These are phyloP conservation scores for Arxiozyma slooffiae DNA, from an alignment of 1,139 yeast genomes.

Conservation along the genomic window DNA sequence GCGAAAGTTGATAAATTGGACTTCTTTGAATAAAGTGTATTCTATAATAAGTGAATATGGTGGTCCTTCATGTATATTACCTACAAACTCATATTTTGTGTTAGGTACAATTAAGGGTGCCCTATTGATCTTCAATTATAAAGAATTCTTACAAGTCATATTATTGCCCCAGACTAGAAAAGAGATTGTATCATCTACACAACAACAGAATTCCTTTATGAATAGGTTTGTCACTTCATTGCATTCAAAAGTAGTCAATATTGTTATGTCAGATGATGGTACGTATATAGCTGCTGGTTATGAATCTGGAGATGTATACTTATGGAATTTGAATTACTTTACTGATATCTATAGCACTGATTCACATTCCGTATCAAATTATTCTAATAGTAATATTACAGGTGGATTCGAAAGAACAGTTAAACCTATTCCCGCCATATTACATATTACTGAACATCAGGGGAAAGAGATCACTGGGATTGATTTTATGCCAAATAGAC, in stretches of 20 bases:
- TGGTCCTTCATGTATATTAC: slow-evolving; percentile 21
- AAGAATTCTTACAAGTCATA: slow-evolving; percentile 21
- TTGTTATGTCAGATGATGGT: slow-evolving; percentile 44
- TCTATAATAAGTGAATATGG: slow-evolving; percentile 23
- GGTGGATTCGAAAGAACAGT: background rate
- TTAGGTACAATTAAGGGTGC: slow-evolving; percentile 27
- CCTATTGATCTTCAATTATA: slow-evolving; percentile 23
- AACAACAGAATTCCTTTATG: background rate
- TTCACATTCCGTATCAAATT: background rate
- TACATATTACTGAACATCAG: slow-evolving; percentile 22
- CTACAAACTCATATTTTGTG: slow-evolving; percentile 21
- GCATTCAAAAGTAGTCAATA: slow-evolving; percentile 34
- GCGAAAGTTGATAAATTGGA: slow-evolving; percentile 17
- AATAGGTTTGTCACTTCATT: slow-evolving; percentile 4
- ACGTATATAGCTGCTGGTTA: slow-evolving; percentile 42
- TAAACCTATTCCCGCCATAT: slow-evolving; percentile 16
- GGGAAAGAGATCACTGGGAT: slow-evolving; percentile 35
- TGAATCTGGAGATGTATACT: slow-evolving; percentile 36
- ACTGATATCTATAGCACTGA: background rate
- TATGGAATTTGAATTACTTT: slow-evolving; percentile 37
- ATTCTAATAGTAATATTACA: background rate
- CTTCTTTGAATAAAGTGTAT: slow-evolving; percentile 19
- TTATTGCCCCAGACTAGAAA: slow-evolving; percentile 17
- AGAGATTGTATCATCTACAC: background rate
- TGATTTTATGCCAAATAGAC: slow-evolving; percentile 47